Conservation (phyloP, 2,329 filamentous ascomycete genomes). For the Penicillium sp. region DNA sequence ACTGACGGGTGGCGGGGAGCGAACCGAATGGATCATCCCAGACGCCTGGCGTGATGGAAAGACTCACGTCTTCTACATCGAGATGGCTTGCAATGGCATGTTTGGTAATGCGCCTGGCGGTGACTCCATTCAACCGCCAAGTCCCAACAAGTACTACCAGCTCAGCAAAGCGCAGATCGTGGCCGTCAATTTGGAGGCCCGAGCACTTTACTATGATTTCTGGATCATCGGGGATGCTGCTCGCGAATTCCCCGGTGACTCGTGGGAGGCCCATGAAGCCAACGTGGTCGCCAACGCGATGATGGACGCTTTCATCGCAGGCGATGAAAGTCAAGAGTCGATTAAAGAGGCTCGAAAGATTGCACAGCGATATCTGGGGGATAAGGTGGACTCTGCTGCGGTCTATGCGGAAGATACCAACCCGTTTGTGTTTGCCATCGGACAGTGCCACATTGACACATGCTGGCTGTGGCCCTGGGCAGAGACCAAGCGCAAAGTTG, state of each 20-base stretch:
- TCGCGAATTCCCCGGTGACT: conserved; percentile 80
- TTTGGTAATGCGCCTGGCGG: conserved; percentile 86
- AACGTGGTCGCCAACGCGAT: conserved; percentile 78
- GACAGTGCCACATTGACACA: conserved; percentile 95
- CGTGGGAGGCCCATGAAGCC: conserved; percentile 83
- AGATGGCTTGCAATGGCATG: conserved; percentile 99
- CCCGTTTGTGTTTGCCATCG: conserved; percentile 78
- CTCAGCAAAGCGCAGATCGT: conserved; percentile 77
- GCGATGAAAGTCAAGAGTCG: conserved; percentile 63
- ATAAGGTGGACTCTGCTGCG: conserved; percentile 71
- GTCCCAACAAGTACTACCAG: conserved; percentile 74
- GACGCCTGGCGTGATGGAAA: conserved; percentile 74
- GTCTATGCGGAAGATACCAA: conserved; percentile 74
- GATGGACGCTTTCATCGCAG: conserved; percentile 81
- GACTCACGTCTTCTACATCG: conserved; percentile 85
- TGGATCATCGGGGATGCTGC: conserved; percentile 94
- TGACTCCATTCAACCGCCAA: conserved; percentile 80
- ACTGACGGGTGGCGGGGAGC: conserved; percentile 80
- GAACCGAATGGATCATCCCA: conserved; percentile 86
- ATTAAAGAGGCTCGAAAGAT: conserved; percentile 76
- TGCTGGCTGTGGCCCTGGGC: conserved; percentile 99
- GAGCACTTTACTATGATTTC: conserved; percentile 81
- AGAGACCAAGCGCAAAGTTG: conserved; percentile 95
- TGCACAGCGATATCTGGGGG: conserved; percentile 73
- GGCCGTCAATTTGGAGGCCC: conserved; percentile 77